Percentiles rank a stretch among this genome's conserved stretches.
These are phyloP conservation scores for Hygrophoropsis aurantiaca DNA, from an alignment of 768 basidiomycete species.

Conservation along the genomic window DNA sequence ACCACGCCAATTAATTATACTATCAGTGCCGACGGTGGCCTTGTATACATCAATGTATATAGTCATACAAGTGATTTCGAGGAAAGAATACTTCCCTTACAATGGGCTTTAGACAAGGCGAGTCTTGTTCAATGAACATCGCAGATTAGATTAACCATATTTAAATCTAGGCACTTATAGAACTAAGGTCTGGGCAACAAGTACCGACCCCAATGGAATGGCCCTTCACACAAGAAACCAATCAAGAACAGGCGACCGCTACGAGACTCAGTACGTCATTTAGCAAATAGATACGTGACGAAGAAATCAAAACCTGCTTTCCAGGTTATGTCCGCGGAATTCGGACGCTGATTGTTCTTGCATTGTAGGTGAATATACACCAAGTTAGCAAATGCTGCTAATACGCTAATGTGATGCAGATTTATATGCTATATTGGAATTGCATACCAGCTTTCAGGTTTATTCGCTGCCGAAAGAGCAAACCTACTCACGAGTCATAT, in stretches of 20 bases:
- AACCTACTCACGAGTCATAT: slow-evolving; percentile 63
- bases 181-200: slow-evolving; percentile 52
- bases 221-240: slow-evolving; percentile 64
- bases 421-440: slow-evolving; percentile 70
- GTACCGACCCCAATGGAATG: slow-evolving; percentile 57
- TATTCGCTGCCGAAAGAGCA: slow-evolving; percentile 60
- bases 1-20: slow-evolving; percentile 57
- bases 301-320: too few relatives aligned
- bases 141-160: too few relatives aligned
- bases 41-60: slow-evolving; percentile 60
- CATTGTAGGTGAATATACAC: slow-evolving; percentile 49
- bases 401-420: slow-evolving; percentile 23
- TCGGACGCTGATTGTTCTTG: slow-evolving; percentile 55
- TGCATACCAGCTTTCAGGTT: slow-evolving; percentile 69
- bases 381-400: slow-evolving; percentile 1
- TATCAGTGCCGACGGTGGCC: slow-evolving; percentile 58
- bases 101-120: slow-evolving; percentile 71
- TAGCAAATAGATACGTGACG: too few relatives aligned
- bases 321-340: slow-evolving; percentile 58
- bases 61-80: slow-evolving; percentile 64
- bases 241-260: slow-evolving; percentile 49
- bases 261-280: slow-evolving; percentile 38
- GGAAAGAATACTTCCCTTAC: slow-evolving; percentile 57
- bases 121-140: not conserved
- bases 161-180: slow-evolving; percentile 60